These are phyloP conservation scores for Cladosporium austrohemisphaericum DNA, from an alignment of 2,329 filamentous ascomycete genomes.

Conservation along the genomic window DNA sequence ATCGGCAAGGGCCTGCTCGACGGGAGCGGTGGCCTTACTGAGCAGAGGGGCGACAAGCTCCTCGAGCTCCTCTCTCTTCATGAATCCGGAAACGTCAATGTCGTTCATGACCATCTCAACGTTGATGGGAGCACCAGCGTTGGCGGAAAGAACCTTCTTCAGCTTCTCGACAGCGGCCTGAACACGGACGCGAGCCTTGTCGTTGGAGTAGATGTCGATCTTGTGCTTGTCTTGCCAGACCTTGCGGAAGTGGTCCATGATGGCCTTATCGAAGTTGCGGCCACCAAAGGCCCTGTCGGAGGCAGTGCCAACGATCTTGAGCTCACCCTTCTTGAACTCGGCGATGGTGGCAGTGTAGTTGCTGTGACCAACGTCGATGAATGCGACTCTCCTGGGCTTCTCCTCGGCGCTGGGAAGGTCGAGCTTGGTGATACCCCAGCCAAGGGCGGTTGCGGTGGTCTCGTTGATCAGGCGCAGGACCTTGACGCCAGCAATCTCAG, in stretches of 20 bases:
- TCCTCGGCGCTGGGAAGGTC: conserved; percentile 86
- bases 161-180: conserved; percentile 89
- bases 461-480: conserved; percentile 94
- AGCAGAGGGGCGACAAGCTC: conserved; percentile 82
- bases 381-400: conserved; percentile 84
- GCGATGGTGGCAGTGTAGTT: conserved; percentile 93
- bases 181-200: conserved; percentile 84
- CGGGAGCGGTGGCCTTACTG: conserved; percentile 64
- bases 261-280: conserved; percentile 90
- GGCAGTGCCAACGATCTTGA: conserved; percentile 86
- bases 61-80: conserved; percentile 94
- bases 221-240: conserved; percentile 99
- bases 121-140: conserved; percentile 86
- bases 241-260: conserved; percentile 89
- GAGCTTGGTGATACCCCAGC: conserved; percentile 96
- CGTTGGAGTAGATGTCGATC: conserved; percentile 87
- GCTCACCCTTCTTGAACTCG: conserved; percentile 95
- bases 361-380: conserved; percentile 93
- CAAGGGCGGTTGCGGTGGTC: conserved; percentile 90
- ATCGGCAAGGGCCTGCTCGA: conserved; percentile 91
- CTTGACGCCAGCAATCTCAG: conserved; percentile 91
- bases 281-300: conserved; percentile 97
- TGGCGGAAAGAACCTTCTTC: conserved; percentile 97
- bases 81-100: conserved; percentile 79
- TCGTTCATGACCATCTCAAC: conserved; percentile 99